Evolutionary conservation across 805 yeast species (phyloP).

Genomic region (Metschnikowia lunata): DNA sequence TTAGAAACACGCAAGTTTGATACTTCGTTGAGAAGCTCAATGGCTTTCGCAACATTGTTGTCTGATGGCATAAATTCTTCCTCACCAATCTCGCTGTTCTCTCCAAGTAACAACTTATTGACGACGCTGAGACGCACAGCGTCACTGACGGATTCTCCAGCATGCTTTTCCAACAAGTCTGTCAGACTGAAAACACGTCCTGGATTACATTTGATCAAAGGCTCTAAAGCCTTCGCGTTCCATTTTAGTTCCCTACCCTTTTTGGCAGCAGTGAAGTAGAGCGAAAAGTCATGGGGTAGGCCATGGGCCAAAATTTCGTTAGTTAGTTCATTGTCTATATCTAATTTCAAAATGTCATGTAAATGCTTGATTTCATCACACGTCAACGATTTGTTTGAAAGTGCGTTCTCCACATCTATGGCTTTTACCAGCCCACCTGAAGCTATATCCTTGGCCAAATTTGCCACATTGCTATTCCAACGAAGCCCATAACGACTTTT

Average conservation of each 20-base stretch:
- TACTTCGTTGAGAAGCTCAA: slow-evolving; percentile 9
- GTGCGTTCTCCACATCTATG: neutral
- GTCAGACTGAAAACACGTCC: slow-evolving; percentile 50
- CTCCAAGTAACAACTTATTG: slow-evolving; percentile 37
- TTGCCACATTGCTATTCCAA: slow-evolving; percentile 6
- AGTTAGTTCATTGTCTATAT: slow-evolving; percentile 10
- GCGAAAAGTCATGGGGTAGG: slow-evolving; percentile 23
- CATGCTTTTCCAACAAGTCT: slow-evolving; percentile 39
- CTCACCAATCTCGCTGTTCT: slow-evolving; percentile 30
- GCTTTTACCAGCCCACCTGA: slow-evolving; percentile 1
- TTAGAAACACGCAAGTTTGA: neutral
- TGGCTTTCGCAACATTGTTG: slow-evolving; percentile 12
- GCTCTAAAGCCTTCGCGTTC: slow-evolving; percentile 11
- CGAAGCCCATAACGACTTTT: neutral
- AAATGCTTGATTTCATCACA: slow-evolving; percentile 7
- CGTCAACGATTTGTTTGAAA: neutral
- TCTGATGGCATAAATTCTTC: slow-evolving; percentile 18
- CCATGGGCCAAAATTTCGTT: slow-evolving; percentile 20
- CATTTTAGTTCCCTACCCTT: slow-evolving; percentile 10
- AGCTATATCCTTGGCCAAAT: neutral
- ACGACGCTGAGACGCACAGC: slow-evolving; percentile 26
- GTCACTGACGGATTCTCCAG: slow-evolving; percentile 16
- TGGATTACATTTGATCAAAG: slow-evolving; percentile 36
- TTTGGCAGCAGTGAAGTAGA: slow-evolving; percentile 22
- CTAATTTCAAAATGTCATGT: slow-evolving; percentile 4